phyloP scores from a whole-genome alignment of 495 filamentous ascomycete species.

The Poronia punctata region DNA sequence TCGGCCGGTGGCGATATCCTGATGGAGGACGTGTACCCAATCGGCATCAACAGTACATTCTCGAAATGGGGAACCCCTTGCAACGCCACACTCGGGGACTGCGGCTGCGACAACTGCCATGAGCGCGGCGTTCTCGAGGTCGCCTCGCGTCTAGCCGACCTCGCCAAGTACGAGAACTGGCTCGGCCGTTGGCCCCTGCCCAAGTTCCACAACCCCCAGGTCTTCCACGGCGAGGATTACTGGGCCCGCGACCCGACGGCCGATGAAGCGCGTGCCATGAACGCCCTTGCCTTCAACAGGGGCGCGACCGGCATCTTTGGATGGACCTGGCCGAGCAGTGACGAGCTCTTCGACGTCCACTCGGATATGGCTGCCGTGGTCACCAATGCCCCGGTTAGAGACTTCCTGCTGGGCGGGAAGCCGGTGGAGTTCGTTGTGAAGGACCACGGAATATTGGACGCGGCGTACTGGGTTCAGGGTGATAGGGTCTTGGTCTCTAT shows the following conservation, averaged over 20 bases:
- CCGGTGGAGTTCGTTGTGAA: constrained; percentile 13
- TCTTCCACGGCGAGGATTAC: constrained; percentile 55
- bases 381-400: constrained; percentile 27
- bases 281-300: constrained; percentile 53
- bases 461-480: constrained; percentile 35
- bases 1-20: constrained; percentile 55
- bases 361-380: constrained; percentile 40
- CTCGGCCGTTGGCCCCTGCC: constrained; percentile 44
- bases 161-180: constrained; percentile 37
- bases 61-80: constrained; percentile 50
- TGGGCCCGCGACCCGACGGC: constrained; percentile 52
- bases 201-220: constrained; percentile 56
- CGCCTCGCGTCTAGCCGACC: constrained; percentile 42
- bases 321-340: constrained; percentile 49
- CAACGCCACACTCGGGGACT: constrained; percentile 62
- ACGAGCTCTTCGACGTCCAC: constrained; percentile 34
- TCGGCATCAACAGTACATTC: constrained; percentile 49
- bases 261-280: constrained; percentile 54
- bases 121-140: constrained; percentile 50
- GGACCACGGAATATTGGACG: constrained; percentile 30
- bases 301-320: constrained; percentile 47
- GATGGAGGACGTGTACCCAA: constrained; percentile 60
- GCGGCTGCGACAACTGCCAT: constrained; percentile 70
- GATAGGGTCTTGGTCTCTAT: constrained; percentile 36
- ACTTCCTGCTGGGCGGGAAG: constrained; percentile 36